Percentiles rank a stretch among this genome's conserved stretches.
These are phyloP conservation scores for Neofusicoccum sp. DNA, from an alignment of 2,329 filamentous ascomycete genomes.

Conservation along the genomic window DNA sequence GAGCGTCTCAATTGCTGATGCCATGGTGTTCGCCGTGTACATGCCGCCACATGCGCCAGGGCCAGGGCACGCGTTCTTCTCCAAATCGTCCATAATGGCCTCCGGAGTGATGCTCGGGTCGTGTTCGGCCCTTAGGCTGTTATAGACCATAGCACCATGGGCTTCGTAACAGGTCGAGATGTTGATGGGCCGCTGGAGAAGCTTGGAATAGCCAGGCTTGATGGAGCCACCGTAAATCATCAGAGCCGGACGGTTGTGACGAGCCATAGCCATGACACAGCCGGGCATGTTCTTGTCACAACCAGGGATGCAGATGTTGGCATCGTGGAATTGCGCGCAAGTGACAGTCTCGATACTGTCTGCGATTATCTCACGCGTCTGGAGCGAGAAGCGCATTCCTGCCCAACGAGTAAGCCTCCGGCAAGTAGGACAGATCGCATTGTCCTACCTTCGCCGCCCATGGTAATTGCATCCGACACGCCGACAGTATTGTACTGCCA, in stretches of 20 bases:
- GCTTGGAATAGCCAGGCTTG: constrained; percentile 75
- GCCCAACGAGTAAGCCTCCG: constrained; percentile 17
- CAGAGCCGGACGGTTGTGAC: constrained; percentile 86
- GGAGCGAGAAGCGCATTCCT: constrained; percentile 93
- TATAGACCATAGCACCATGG: constrained; percentile 76
- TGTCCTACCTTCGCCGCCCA: constrained; percentile 77
- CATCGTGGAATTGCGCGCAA: constrained; percentile 87
- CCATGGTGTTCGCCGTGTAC: constrained; percentile 96
- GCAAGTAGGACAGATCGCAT: not conserved
- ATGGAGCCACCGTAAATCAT: constrained; percentile 97
- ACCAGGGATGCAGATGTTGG: constrained; percentile 87
- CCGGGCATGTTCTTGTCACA: constrained; percentile 99
- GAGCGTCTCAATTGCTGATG: constrained; percentile 85
- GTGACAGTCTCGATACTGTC: constrained; percentile 94
- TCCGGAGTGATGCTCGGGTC: constrained; percentile 66
- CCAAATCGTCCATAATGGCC: constrained; percentile 82
- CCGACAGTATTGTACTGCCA: constrained; percentile 96
- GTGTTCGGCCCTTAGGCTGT: constrained; percentile 68
- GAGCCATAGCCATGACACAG: constrained; percentile 82
- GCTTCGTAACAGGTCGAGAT: constrained; percentile 88
- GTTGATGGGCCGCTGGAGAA: constrained; percentile 78
- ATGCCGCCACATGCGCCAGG: constrained; percentile 84
- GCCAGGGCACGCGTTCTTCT: constrained; percentile 73
- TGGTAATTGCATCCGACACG: constrained; percentile 88
- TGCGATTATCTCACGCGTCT: constrained; percentile 87